A percentile compares a stretch with the other conserved stretches of the same genome.
Evolutionary conservation across 169 alveolate genomes (phyloP).

Genomic region (Plasmodium billcollinsi): DNA sequence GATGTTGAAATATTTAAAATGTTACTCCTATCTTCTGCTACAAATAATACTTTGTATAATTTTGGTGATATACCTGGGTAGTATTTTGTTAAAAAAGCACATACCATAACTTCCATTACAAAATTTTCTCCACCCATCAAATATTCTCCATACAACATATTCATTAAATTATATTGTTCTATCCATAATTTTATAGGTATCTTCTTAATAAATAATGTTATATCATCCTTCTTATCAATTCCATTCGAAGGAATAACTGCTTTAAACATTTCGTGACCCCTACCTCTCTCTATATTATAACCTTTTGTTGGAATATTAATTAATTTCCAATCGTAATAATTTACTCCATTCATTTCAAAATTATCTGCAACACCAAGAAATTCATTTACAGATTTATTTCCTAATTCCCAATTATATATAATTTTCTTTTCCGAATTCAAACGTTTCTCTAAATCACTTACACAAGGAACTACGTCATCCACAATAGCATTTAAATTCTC

Average conservation of each 20-base stretch:
- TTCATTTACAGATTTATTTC: background rate
- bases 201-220: constrained; percentile 80
- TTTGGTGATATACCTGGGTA: constrained; percentile 82
- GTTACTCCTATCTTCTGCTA: constrained; percentile 23
- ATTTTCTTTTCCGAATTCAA: too few species aligned
- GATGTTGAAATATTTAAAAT: background rate
- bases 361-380: constrained; percentile 32
- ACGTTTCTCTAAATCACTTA: too few species aligned
- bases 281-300: constrained; percentile 79
- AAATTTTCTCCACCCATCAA: constrained; percentile 88
- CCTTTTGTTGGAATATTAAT: constrained; percentile 66
- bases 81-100: constrained; percentile 77
- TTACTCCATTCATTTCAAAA: constrained; percentile 71
- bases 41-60: constrained; percentile 80
- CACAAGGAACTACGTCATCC: too few species aligned
- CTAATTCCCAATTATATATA: constrained; percentile 28
- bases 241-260: constrained; percentile 41
- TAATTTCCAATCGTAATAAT: constrained; percentile 78
- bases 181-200: constrained; percentile 84
- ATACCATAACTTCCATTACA: constrained; percentile 88
- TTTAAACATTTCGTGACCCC: constrained; percentile 79
- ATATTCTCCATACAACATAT: constrained; percentile 83
- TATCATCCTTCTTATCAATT: constrained; percentile 21
- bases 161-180: constrained; percentile 81
- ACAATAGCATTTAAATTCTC: too few species aligned